Evolutionary conservation across 192 early-diverging fungal species (phyloP).

Genomic region (Backusella parvicylindrica): DNA sequence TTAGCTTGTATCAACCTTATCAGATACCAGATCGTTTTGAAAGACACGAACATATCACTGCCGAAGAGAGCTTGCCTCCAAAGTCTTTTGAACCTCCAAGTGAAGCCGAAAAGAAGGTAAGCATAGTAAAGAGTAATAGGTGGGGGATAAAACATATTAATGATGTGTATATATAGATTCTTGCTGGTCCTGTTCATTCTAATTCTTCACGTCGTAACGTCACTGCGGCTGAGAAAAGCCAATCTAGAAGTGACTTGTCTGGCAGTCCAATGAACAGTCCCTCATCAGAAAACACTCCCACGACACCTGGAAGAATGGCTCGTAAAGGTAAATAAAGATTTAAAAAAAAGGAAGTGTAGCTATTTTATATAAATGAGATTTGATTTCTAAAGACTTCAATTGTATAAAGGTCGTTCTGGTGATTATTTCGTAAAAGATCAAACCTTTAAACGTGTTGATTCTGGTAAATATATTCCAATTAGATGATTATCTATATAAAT

Average conservation of each 20-base stretch:
- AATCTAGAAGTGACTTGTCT: not conserved
- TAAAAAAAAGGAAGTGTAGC: not conserved
- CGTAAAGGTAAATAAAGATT: not conserved
- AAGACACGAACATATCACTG: constrained; percentile 62
- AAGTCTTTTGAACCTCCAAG: constrained; percentile 43
- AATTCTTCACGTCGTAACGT: constrained; percentile 24
- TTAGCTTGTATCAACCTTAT: constrained; percentile 60
- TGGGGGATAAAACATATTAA: no score
- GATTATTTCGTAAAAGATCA: constrained; percentile 13
- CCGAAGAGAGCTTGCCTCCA: constrained; percentile 54
- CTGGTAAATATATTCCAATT: not conserved
- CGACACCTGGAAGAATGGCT: not conserved
- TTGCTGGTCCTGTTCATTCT: constrained; percentile 29
- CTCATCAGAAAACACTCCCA: constrained; percentile 15
- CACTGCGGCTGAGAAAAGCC: constrained; percentile 5
- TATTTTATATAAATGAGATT: not conserved
- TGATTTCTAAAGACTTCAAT: not conserved
- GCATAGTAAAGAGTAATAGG: no score
- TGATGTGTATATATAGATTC: not conserved
- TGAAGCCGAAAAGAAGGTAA: constrained; percentile 62
- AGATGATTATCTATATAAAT: not conserved
- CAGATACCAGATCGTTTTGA: constrained; percentile 61
- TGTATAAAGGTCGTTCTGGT: constrained; percentile 2
- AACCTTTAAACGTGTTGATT: not conserved
- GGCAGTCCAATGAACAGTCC: constrained; percentile 20